A percentile compares a stretch with the other conserved stretches of the same genome.
These are phyloP conservation scores for Fagopyrum esculentum DNA, from an alignment of 148 eudicot species.

Conservation along the genomic window DNA sequence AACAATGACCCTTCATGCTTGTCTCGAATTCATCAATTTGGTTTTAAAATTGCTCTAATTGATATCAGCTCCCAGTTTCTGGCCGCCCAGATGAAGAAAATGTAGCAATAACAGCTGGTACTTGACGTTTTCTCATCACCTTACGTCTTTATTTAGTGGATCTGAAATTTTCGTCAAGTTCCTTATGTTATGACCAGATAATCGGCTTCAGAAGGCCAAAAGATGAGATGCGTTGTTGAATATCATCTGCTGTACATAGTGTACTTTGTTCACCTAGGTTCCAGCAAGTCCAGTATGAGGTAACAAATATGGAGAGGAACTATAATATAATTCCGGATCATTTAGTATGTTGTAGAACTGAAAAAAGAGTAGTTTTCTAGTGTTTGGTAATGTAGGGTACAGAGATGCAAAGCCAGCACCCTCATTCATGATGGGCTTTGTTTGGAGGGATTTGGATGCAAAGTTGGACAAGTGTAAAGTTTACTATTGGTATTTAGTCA, in stretches of 20 bases:
- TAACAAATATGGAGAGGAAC: background rate
- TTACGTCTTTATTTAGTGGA: background rate
- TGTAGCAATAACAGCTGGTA: background rate
- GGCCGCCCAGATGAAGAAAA: constrained; percentile 65
- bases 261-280: background rate
- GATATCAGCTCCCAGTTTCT: constrained; percentile 46
- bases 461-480: background rate
- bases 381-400: background rate
- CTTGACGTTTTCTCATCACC: background rate
- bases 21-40: background rate
- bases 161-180: background rate
- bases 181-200: background rate
- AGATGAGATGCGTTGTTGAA: background rate
- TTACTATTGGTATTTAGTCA: background rate
- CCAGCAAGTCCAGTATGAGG: background rate
- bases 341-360: background rate
- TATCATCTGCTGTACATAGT: background rate
- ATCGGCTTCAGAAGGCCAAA: background rate
- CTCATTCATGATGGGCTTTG: background rate
- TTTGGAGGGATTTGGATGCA: background rate
- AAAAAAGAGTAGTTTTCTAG: background rate
- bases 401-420: background rate
- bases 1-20: background rate
- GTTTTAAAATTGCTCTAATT: background rate
- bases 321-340: background rate